Conservation (phyloP, 306 rosid genomes). For the Cucurbita pepo region DNA sequence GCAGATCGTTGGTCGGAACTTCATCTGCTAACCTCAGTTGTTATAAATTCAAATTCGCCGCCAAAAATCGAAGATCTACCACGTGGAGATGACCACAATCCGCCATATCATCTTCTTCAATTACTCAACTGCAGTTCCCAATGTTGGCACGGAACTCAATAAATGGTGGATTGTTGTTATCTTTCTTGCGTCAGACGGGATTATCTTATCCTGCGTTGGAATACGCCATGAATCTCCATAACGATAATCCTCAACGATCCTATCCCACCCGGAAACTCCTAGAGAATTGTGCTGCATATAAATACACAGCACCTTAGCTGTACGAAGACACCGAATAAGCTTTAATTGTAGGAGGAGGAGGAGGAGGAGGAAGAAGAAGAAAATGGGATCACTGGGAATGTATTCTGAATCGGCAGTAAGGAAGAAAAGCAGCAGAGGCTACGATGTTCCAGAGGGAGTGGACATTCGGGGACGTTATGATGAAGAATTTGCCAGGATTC, state of each 20-base stretch:
- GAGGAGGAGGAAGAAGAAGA: background rate
- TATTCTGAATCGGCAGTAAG: slow-evolving; percentile 5
- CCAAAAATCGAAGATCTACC: no score
- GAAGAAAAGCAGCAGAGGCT: slow-evolving; percentile 13
- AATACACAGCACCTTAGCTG: background rate
- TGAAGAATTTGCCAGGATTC: slow-evolving; percentile 42
- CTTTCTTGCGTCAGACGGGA: background rate
- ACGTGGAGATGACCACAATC: background rate
- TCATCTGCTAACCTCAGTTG: background rate
- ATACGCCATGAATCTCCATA: background rate
- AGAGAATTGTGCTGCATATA: background rate
- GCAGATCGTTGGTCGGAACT: no score
- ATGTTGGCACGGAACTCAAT: slow-evolving; percentile 1
- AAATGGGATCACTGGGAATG: slow-evolving; percentile 23
- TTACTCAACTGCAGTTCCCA: background rate
- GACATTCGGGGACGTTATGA: slow-evolving; percentile 66
- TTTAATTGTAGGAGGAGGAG: background rate
- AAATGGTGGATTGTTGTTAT: background rate
- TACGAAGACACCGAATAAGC: background rate
- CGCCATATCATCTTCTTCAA: background rate
- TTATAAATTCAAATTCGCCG: background rate
- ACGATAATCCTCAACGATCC: background rate
- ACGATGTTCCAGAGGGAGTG: slow-evolving; percentile 59
- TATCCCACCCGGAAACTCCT: background rate
- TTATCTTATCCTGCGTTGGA: background rate